phyloP scores from a whole-genome alignment of 148 eudicot species.

The Polygonum maritimum region DNA sequence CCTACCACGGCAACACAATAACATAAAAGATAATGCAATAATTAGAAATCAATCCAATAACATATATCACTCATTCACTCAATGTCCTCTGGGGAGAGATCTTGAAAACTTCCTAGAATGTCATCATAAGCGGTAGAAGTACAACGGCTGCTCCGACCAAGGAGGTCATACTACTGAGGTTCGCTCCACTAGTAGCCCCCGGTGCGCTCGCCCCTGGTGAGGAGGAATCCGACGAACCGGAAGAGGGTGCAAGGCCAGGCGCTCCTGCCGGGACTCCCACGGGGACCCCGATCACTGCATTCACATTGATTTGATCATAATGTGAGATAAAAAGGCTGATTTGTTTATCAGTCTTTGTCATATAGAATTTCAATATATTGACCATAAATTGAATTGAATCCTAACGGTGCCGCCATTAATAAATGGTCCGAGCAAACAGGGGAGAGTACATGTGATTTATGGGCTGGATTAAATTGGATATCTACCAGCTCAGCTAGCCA shows the following conservation, averaged over 20 bases:
- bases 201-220: conserved; percentile 6
- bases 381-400: too few relatives aligned
- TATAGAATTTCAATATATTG: too few relatives aligned
- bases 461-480: background rate
- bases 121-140: background rate
- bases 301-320: background rate
- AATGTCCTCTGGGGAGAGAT: background rate
- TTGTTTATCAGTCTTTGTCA: too few relatives aligned
- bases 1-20: background rate
- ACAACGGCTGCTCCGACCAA: background rate
- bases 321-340: too few relatives aligned
- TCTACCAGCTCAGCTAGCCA: background rate
- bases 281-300: conserved; percentile 1
- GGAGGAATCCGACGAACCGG: background rate
- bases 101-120: background rate
- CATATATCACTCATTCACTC: background rate
- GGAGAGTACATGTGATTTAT: background rate
- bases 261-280: background rate
- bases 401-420: background rate
- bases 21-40: background rate
- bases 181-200: background rate
- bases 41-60: conserved; percentile 6
- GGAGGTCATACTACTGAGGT: background rate
- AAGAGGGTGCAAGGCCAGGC: background rate
- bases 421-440: background rate